Conservation (phyloP, 805 yeast species). For the Candida succiphila region DNA sequence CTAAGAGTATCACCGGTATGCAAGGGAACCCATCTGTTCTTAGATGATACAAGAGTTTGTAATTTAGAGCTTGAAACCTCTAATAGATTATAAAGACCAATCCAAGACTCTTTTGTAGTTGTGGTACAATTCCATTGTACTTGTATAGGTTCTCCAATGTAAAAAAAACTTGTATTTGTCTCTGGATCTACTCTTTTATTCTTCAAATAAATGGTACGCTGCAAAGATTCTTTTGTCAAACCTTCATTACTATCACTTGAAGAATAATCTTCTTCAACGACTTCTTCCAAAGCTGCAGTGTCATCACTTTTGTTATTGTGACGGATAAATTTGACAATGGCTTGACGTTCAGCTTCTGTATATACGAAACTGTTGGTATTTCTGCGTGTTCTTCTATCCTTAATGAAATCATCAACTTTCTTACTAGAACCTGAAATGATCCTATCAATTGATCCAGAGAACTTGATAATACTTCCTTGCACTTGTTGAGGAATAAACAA, state of each 20-base stretch:
- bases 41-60: slow-evolving; percentile 49
- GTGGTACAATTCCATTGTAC: slow-evolving; percentile 47
- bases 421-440: slow-evolving; percentile 27
- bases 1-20: slow-evolving; percentile 6
- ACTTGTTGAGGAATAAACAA: slow-evolving; percentile 10
- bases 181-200: slow-evolving; percentile 8
- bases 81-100: slow-evolving; percentile 59
- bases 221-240: neutral
- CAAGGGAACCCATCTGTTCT: slow-evolving; percentile 55
- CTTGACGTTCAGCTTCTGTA: neutral
- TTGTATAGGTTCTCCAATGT: slow-evolving; percentile 43
- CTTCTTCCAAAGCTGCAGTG: slow-evolving; percentile 16
- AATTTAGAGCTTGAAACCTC: slow-evolving; percentile 48
- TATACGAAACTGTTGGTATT: neutral
- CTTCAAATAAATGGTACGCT: neutral
- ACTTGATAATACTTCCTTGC: slow-evolving; percentile 8
- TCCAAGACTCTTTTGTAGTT: slow-evolving; percentile 43
- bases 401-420: slow-evolving; percentile 36
- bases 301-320: slow-evolving; percentile 1
- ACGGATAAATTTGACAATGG: slow-evolving; percentile 1
- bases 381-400: slow-evolving; percentile 10
- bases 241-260: neutral
- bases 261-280: slow-evolving; percentile 15
- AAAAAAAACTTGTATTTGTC: slow-evolving; percentile 16
- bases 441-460: slow-evolving; percentile 27